Evolutionary conservation across 768 basidiomycete genomes (phyloP).

Genomic region (Pleurotus djamor): DNA sequence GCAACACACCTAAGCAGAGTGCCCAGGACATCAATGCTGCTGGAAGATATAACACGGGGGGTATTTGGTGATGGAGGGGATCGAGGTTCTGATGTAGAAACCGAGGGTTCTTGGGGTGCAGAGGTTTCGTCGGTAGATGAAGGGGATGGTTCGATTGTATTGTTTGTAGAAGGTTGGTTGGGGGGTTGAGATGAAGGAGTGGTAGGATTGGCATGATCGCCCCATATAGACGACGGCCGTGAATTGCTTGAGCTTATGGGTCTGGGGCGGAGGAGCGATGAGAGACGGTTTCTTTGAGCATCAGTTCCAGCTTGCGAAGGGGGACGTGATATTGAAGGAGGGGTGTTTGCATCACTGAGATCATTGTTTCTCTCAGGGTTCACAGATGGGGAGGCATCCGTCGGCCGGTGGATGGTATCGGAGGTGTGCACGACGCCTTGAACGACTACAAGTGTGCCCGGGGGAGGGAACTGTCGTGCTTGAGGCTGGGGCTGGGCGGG

Average conservation of each 20-base stretch:
- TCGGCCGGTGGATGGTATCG: constrained; percentile 9
- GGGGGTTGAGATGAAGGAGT: background rate
- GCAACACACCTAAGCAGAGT: constrained; percentile 71
- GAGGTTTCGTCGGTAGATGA: constrained; percentile 6
- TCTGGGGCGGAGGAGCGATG: constrained; percentile 30
- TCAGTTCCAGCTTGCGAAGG: constrained; percentile 24
- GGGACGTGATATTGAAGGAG: constrained; percentile 17
- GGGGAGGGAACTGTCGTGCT: constrained; percentile 58
- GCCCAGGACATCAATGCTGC: constrained; percentile 80
- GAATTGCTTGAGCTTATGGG: constrained; percentile 17
- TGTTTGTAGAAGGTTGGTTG: background rate
- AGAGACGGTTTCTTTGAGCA: constrained; percentile 24
- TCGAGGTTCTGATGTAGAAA: background rate
- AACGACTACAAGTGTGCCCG: constrained; percentile 79
- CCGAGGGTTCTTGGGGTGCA: background rate
- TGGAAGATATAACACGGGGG: constrained; percentile 51
- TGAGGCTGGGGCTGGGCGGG: background rate
- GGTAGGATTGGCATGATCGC: background rate
- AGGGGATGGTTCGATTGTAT: constrained; percentile 4
- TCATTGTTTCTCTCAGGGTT: background rate
- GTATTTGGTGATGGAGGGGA: background rate
- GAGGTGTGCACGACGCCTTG: constrained; percentile 44
- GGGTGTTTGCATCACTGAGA: background rate
- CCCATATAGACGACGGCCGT: background rate
- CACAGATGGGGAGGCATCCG: constrained; percentile 7